Evolutionary conservation across 371 early-diverging fungal genomes (phyloP).

Genomic region (Funneliformis caledonium): DNA sequence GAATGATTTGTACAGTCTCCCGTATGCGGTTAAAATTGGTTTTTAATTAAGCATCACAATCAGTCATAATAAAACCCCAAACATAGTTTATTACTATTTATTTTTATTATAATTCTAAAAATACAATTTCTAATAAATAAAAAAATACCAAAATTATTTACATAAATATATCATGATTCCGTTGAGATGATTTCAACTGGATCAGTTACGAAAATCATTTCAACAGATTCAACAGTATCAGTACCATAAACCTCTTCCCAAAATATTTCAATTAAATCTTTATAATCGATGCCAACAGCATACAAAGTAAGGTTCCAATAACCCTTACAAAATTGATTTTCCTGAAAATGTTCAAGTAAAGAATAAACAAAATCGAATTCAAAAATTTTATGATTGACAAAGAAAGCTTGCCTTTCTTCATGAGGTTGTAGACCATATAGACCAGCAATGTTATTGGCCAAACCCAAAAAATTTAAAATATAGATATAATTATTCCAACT

Average conservation of each 20-base stretch:
- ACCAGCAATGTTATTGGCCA: slow-evolving; percentile 24
- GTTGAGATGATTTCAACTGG: too few species aligned
- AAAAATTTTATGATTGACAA: background rate
- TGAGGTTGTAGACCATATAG: background rate
- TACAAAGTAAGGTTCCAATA: slow-evolving; percentile 16
- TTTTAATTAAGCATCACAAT: too few species aligned
- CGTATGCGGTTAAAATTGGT: too few species aligned
- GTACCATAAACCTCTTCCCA: slow-evolving; percentile 5
- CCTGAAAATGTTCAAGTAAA: background rate
- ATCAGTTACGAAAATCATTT: too few species aligned
- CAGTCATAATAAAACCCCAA: too few species aligned
- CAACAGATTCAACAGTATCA: background rate
- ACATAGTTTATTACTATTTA: too few species aligned
- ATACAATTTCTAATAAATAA: too few species aligned
- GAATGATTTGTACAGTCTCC: too few species aligned
- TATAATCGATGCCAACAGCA: background rate
- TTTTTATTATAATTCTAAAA: too few species aligned
- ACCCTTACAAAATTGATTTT: background rate
- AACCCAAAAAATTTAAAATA: slow-evolving; percentile 5
- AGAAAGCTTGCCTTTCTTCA: slow-evolving; percentile 16
- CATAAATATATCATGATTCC: too few species aligned
- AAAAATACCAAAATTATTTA: too few species aligned
- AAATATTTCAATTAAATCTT: slow-evolving; percentile 5
- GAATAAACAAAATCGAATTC: slow-evolving; percentile 22
- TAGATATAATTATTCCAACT: background rate